A percentile compares a stretch with the other conserved stretches of the same genome.
These are phyloP conservation scores for Xylaria sp. DNA, from an alignment of 2,329 filamentous ascomycete genomes.

Conservation along the genomic window DNA sequence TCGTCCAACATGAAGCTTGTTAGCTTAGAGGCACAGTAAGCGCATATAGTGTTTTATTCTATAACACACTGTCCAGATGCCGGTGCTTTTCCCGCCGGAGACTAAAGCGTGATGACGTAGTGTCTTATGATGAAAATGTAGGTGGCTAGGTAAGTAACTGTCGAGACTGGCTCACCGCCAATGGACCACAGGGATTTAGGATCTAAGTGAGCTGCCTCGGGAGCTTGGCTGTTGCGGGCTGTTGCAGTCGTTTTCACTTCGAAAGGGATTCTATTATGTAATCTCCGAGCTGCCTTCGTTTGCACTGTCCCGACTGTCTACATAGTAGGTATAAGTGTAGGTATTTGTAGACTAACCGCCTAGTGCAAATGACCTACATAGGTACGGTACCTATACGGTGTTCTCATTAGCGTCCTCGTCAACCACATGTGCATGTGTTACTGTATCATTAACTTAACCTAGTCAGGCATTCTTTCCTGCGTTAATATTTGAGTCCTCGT, in stretches of 20 bases:
- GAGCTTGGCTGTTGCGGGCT: neutral
- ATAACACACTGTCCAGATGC: slow-evolving; percentile 2
- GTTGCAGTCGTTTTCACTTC: neutral
- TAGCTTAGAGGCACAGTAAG: slow-evolving; percentile 1
- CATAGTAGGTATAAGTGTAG: too few species aligned
- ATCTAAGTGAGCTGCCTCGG: neutral
- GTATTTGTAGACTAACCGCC: neutral
- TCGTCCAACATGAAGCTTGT: slow-evolving; percentile 1
- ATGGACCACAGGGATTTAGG: slow-evolving; percentile 6
- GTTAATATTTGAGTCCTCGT: neutral
- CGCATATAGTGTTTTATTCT: neutral
- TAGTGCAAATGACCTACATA: neutral
- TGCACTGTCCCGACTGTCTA: neutral
- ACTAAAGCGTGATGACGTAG: slow-evolving; percentile 11
- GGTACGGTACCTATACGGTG: neutral
- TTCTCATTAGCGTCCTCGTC: neutral
- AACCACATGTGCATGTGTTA: too few species aligned
- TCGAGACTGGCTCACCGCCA: slow-evolving; percentile 16
- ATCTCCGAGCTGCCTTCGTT: neutral
- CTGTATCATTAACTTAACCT: neutral
- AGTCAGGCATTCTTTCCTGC: neutral
- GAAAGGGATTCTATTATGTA: slow-evolving; percentile 19
- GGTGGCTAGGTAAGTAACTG: too few species aligned
- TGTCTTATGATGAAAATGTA: neutral
- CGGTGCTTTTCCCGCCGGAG: neutral